Base-by-base conservation (phyloP, 257 asterid species). In the Solanum piurae region DNA sequence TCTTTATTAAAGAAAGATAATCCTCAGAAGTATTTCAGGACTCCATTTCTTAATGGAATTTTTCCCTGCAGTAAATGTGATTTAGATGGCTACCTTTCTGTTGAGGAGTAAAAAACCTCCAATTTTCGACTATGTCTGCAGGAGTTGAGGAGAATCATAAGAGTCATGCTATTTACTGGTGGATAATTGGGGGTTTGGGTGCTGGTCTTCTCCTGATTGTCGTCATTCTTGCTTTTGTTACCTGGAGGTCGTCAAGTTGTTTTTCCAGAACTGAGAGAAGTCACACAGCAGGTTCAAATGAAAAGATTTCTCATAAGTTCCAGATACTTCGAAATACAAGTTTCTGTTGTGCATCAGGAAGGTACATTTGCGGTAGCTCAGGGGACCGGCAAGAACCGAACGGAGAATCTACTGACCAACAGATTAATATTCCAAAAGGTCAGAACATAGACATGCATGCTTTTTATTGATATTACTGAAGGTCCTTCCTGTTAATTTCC, bases 171-270 rank as follows among this genome's bases (percentile, higher is more conserved):
- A 96, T 95, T 55, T 93, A 93, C 87, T 92, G 94, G 98, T 97
- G 98, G 98, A 97, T 95, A 86, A 93, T 97, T 25, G 99, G 99
- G 87, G 89, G 96, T 52, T 88, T 95, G 49, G 98, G 93, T 83
- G 93, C 90, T 89, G 99, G 97, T 79, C 92, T 96, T 92, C 91
- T 77, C 85, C 92, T 97, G 86, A 89, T 93, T 72, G 85, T 93
- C 85, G 37, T 91, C 82, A 89, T 89, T 4, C 94, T 94, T 86
- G 74, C 94, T 71, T 92, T 92, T 49, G 88, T 95, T 86, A 90
- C 87, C 92, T 91, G 94, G 91, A 92, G 95, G 88, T 92, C 98
- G 13, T 91, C 96, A 42, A 79, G 86, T 83, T 92, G 95, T 87
- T 93, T 87, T 88, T 38, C 90, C 75, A 91, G 93, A 85, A 69